phyloP scores from a whole-genome alignment of 805 yeast species.

The Ogataea methanolica region DNA sequence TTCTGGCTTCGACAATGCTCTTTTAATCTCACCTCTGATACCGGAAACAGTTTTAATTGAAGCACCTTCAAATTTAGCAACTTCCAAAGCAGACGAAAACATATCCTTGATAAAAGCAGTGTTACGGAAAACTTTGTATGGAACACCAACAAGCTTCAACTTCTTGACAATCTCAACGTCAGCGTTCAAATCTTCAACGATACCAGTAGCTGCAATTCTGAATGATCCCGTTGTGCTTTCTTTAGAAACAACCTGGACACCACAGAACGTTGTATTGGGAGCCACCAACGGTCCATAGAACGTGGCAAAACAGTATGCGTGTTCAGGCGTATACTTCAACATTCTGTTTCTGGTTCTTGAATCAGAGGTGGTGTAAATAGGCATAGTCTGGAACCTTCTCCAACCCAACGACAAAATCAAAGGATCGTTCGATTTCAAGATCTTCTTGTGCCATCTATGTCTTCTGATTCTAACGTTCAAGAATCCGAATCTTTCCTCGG shows the following conservation, averaged over 20 bases:
- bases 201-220: conserved; percentile 95
- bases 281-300: conserved; percentile 97
- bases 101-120: conserved; percentile 97
- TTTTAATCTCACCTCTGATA: conserved; percentile 93
- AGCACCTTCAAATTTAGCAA: conserved; percentile 97
- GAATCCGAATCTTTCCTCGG: conserved; percentile 91
- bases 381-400: conserved; percentile 97
- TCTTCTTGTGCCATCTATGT: conserved; percentile 98
- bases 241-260: conserved; percentile 82
- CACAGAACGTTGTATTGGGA: conserved; percentile 97
- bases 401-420: conserved; percentile 90
- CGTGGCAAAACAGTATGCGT: conserved; percentile 91
- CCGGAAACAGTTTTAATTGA: conserved; percentile 95
- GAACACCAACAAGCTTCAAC: conserved; percentile 90
- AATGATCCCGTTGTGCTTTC: conserved; percentile 83
- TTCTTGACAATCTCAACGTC: conserved; percentile 92
- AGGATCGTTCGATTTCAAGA: conserved; percentile 93
- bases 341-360: conserved; percentile 96
- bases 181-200: conserved; percentile 89
- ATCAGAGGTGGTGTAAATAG: conserved; percentile 93
- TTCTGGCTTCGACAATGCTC: conserved; percentile 91
- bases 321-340: conserved; percentile 98
- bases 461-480: conserved; percentile 92
- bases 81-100: conserved; percentile 90
- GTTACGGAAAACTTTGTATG: conserved; percentile 88